phyloP scores from a whole-genome alignment of 768 basidiomycete genomes.

The Pleurotus eryngii region DNA sequence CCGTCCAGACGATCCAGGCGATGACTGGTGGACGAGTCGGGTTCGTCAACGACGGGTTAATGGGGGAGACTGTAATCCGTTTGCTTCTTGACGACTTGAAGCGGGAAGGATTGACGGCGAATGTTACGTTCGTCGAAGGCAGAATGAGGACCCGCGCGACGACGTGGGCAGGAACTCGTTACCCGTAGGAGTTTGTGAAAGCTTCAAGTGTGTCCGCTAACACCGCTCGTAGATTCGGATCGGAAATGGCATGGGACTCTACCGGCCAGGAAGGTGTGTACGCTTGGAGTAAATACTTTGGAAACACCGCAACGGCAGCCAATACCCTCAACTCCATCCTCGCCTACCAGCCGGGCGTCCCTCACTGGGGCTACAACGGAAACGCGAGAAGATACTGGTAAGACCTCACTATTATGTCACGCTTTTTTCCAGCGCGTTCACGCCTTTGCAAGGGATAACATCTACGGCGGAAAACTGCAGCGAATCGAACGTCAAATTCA shows the following conservation, averaged over 20 bases:
- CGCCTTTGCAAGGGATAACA: conserved; percentile 41
- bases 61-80: conserved; percentile 55
- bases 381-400: conserved; percentile 57
- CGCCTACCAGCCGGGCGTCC: conserved; percentile 52
- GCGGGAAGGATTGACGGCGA: conserved; percentile 46
- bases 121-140: conserved; percentile 43
- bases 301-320: conserved; percentile 44
- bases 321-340: conserved; percentile 55
- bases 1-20: conserved; percentile 41
- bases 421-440: conserved; percentile 1
- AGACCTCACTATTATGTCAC: conserved; percentile 7
- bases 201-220: conserved; percentile 1
- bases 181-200: conserved; percentile 38
- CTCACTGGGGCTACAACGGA: conserved; percentile 63
- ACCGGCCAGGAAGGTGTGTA: conserved; percentile 60
- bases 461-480: conserved; percentile 53
- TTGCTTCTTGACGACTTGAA: conserved; percentile 47
- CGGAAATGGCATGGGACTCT: conserved; percentile 58
- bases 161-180: conserved; percentile 45
- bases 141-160: conserved; percentile 44
- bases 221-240: conserved; percentile 40
- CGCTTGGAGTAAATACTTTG: conserved; percentile 52
- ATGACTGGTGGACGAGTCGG: conserved; percentile 47
- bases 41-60: conserved; percentile 44
- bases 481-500: conserved; percentile 56